Percentiles rank a stretch among this genome's conserved stretches.
Evolutionary conservation across 2,329 filamentous ascomycete species (phyloP).

Genomic region (Trichoderma pleuroti): DNA sequence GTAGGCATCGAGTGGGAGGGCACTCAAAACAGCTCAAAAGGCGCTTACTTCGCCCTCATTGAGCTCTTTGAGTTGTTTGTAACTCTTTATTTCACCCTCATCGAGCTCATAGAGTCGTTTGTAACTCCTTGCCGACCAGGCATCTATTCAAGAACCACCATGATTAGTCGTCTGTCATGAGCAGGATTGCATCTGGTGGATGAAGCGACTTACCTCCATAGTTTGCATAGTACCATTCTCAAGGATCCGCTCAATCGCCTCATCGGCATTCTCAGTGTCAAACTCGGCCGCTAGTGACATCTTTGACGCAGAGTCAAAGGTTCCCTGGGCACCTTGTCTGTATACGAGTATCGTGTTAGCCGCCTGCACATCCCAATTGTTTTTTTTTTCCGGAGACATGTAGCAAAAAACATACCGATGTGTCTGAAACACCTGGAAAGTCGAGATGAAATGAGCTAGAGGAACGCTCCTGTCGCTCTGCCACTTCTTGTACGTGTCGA

Average conservation of each 20-base stretch:
- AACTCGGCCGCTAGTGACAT: slow-evolving; percentile 79
- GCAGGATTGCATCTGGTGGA: not conserved
- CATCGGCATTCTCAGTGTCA: slow-evolving; percentile 73
- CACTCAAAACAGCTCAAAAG: not conserved
- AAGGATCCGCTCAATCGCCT: slow-evolving; percentile 77
- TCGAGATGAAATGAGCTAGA: slow-evolving; percentile 77
- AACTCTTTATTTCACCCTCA: slow-evolving; percentile 41
- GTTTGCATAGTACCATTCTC: slow-evolving; percentile 69
- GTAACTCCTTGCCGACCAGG: slow-evolving; percentile 49
- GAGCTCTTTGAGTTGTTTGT: slow-evolving; percentile 52
- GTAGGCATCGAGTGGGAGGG: not conserved
- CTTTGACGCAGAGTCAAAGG: slow-evolving; percentile 73
- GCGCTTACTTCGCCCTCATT: slow-evolving; percentile 39
- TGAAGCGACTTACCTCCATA: slow-evolving; percentile 42
- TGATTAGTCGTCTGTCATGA: slow-evolving; percentile 9
- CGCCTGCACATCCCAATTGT: not conserved
- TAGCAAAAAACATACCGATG: slow-evolving; percentile 65
- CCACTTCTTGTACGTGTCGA: slow-evolving; percentile 73
- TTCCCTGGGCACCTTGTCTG: slow-evolving; percentile 83
- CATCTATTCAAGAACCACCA: slow-evolving; percentile 37
- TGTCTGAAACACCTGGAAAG: slow-evolving; percentile 86
- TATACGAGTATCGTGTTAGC: slow-evolving; percentile 20
- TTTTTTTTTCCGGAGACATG: not conserved
- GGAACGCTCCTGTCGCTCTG: slow-evolving; percentile 73
- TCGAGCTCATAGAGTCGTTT: slow-evolving; percentile 50